Evolutionary conservation across 805 yeast genomes (phyloP), one percentile per base, ranked within the genome.

Genomic region (Lipomyces yamadae): DNA sequence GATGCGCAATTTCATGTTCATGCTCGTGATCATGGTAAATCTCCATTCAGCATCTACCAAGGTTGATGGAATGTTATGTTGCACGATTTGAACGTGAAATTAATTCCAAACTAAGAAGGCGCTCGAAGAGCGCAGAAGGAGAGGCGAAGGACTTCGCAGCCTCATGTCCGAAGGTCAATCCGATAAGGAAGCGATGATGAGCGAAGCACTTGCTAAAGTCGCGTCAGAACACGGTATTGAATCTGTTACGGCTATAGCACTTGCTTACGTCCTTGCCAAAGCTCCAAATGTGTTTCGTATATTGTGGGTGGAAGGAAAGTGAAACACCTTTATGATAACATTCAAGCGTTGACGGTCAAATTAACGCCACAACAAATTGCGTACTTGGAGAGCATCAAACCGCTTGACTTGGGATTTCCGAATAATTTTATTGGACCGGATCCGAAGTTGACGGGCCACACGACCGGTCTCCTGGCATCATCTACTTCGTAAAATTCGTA

Each of bases 81-180:
- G 7, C 65, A 73, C 52, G 74, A 71, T 58, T 73, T 58, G 75
- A 73, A 58, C 69, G 75, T 18, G 75, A 73, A 4, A 73, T 73
- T 35, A 56, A 13, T 56, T 56, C 58, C 29, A 56, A 45, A 56
- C 35, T 13, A 13, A 56, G 18, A 45, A 15, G 18, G 45, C 13
- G 45, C 45, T 39, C 18, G 45, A 39, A 6, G 15, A n/a, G 6
- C 45, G 45, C 30, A 32, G 30, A 45, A 35, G 6, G 13, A n/a
- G 18, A 4, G 45, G 45, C 18, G 45, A 39, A 6, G 15, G 45
- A 15, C 4, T 39, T 4, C 45, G 45, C 45, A 13, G 6, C n/a
- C 24, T 24, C 24, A 24, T 24, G 24, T 13, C 18, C 18, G 45
- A 6, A 15, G 39, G 35, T 18, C 58, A 32, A n/a, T 13, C 35